These are phyloP conservation scores for Sclerotinia borealis DNA, from an alignment of 2,329 filamentous ascomycete species.

Conservation along the genomic window DNA sequence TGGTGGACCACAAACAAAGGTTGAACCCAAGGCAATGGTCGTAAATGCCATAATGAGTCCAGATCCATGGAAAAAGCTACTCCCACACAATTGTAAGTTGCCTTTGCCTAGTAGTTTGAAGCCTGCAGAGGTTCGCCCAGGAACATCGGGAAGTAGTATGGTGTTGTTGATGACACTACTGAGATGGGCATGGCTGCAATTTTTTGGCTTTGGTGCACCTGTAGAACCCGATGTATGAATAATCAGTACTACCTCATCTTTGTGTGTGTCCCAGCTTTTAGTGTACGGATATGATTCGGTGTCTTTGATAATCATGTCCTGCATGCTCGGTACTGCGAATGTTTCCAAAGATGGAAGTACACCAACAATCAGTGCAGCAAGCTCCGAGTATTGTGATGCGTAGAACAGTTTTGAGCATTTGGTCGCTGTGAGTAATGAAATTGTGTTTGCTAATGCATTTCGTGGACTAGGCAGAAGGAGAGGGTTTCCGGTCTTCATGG, in stretches of 20 bases:
- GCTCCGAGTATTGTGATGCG: slow-evolving; percentile 1
- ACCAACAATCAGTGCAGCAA: slow-evolving; percentile 4
- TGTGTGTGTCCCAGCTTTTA: slow-evolving; percentile 34
- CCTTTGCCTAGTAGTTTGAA: not conserved
- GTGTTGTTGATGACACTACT: slow-evolving; percentile 32
- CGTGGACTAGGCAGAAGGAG: slow-evolving; percentile 18
- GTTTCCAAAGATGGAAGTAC: slow-evolving; percentile 6
- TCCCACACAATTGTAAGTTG: not conserved
- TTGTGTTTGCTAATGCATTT: slow-evolving; percentile 21
- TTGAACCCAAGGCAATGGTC: slow-evolving; percentile 5
- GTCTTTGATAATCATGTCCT: slow-evolving; percentile 27
- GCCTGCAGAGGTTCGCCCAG: not conserved
- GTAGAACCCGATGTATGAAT: slow-evolving; percentile 43
- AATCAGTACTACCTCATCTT: slow-evolving; percentile 34
- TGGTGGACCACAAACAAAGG: slow-evolving; percentile 13
- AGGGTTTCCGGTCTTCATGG: slow-evolving; percentile 14
- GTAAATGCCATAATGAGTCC: slow-evolving; percentile 10
- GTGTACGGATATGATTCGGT: slow-evolving; percentile 27
- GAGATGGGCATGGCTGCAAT: slow-evolving; percentile 39
- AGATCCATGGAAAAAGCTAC: slow-evolving; percentile 20
- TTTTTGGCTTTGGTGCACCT: slow-evolving; percentile 53
- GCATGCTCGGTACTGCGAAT: slow-evolving; percentile 21
- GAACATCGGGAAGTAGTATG: not conserved
- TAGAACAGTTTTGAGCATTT: slow-evolving; percentile 19
- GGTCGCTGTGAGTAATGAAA: slow-evolving; percentile 15